phyloP scores from a whole-genome alignment of 1,284 basidiomycete species.

The Pulveroboletus sp. region DNA sequence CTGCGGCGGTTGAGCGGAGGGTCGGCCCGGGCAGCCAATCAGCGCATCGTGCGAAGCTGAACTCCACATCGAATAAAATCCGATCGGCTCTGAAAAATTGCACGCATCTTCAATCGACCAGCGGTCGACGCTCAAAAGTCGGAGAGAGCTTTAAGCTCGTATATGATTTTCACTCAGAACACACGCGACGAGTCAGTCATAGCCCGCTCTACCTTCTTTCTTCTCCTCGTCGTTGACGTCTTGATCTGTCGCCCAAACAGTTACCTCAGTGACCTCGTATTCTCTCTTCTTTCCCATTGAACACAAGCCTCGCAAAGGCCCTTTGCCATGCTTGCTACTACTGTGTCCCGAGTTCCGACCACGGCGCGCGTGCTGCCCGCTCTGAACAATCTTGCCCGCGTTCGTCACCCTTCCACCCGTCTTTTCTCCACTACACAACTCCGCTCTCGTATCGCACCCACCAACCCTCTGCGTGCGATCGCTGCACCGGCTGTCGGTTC shows the following conservation, averaged over 20 bases:
- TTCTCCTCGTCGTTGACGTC: not conserved
- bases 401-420: conserved; percentile 26
- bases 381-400: conserved; percentile 14
- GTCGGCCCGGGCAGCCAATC: not conserved
- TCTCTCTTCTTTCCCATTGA: conserved; percentile 69
- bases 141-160: conserved; percentile 43
- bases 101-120: not conserved
- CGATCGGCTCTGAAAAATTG: not conserved
- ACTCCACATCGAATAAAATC: not conserved
- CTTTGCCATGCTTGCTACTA: conserved; percentile 12
- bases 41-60: not conserved
- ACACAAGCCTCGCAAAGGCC: not conserved
- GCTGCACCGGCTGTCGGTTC: conserved; percentile 80
- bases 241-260: conserved; percentile 39
- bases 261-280: conserved; percentile 85
- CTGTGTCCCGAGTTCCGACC: conserved; percentile 17
- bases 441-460: conserved; percentile 37
- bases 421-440: conserved; percentile 38
- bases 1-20: no score
- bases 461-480: conserved; percentile 57
- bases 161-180: conserved; percentile 79
- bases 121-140: not conserved
- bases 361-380: conserved; percentile 13
- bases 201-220: conserved; percentile 2
- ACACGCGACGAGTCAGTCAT: conserved; percentile 82